A percentile compares a stretch with the other conserved stretches of the same genome.
These are phyloP conservation scores for Chloris gayana DNA, from an alignment of 176 grass and related monocot species.

Conservation along the genomic window DNA sequence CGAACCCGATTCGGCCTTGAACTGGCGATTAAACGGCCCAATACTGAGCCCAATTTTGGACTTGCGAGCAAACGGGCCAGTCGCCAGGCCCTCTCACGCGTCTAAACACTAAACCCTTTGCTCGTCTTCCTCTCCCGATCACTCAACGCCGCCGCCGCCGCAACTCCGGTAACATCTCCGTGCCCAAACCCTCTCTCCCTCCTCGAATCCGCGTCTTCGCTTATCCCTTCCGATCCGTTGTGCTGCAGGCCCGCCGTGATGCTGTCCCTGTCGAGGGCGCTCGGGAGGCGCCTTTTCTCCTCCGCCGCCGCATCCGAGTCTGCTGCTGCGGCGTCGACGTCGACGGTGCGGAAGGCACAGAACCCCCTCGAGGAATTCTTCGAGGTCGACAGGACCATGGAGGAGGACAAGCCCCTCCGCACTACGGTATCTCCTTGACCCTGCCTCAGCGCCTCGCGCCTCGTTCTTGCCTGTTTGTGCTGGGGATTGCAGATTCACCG, in stretches of 20 bases:
- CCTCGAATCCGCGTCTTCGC: background rate
- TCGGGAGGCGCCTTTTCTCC: slow-evolving; percentile 58
- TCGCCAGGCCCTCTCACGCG: too few species aligned
- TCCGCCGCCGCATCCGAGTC: slow-evolving; percentile 43
- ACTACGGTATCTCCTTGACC: too few species aligned
- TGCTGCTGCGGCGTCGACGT: slow-evolving; percentile 42
- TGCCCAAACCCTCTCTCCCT: background rate
- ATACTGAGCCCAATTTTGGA: too few species aligned
- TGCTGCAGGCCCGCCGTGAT: slow-evolving; percentile 38
- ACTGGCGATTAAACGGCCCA: too few species aligned
- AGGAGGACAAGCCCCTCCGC: slow-evolving; percentile 59
- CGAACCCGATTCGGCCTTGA: too few species aligned
- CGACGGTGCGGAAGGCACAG: slow-evolving; percentile 49
- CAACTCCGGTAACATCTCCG: slow-evolving; percentile 6
- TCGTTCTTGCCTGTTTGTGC: too few species aligned
- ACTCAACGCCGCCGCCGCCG: slow-evolving; percentile 20
- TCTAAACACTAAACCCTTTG: too few species aligned
- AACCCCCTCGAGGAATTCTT: slow-evolving; percentile 96
- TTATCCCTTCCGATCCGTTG: background rate
- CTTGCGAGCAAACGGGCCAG: too few species aligned
- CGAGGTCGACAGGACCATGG: slow-evolving; percentile 73
- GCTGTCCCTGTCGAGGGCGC: slow-evolving; percentile 69
- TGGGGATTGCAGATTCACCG: too few species aligned
- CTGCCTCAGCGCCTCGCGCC: too few species aligned
- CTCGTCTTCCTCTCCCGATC: slow-evolving; percentile 10